Evolutionary conservation across 129 eudicot species (phyloP), one percentile per base, ranked within the genome.

Genomic region (Escallonia herrerae): DNA sequence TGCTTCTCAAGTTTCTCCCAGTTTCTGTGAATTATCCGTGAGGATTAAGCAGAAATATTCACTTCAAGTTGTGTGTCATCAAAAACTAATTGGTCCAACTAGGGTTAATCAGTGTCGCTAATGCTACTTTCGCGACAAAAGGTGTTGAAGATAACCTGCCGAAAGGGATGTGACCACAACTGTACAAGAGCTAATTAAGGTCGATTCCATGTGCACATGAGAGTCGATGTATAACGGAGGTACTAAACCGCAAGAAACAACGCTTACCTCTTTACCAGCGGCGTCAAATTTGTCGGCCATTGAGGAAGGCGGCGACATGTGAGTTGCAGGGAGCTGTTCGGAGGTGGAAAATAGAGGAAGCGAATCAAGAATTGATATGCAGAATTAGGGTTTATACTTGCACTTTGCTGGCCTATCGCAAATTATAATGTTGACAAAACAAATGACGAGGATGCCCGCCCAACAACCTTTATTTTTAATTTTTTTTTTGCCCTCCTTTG

Each of bases 191-290:
- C 22, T 4, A 11, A 13, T 5, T 42, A 11, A 15, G 44, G 12
- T 8, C 51, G 11, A 15, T 0, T 33, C 6, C 8, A 9, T 9
- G 4, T 46, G 37, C 42, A 48, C 3, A n/a, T 7, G 13, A 11
- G 5, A n/a, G 4, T 11, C 22, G 2, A 3, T 13, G 11, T 22
- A 64, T 2, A 64, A 0, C 9, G 3, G n/a, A 8, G n/a, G 2
- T 48, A 2, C 14, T 7, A 12, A 46, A 12, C 8, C 5, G 62
- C 6, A 15, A 39, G 33, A 15, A 60, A 70, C 7, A 60, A 42
- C 50, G 52, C 67, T 73, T 73, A 79, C 83, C 63, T 73, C 83
- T 43, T 79, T 73, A 12, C 47, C 52, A 7, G 79, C 76, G 15
- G 75, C 41, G 59, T 43, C 64, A 15, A 73, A 5, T 38, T 57